Evolutionary conservation across 345 rosid species (phyloP), one percentile per base, ranked within the genome.

Genomic region (Populus alba): DNA sequence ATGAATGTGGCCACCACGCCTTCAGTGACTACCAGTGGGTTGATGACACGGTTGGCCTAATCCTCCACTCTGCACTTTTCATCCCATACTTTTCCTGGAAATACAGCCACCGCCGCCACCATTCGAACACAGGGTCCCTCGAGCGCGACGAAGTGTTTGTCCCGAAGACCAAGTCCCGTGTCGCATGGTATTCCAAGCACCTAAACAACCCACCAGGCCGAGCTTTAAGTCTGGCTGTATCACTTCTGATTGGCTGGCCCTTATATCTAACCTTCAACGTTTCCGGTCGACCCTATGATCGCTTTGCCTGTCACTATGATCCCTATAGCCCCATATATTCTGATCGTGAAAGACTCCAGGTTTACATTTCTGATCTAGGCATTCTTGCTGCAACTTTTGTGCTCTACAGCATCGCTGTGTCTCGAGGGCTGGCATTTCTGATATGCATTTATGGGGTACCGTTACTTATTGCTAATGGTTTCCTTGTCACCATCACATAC

Each of bases 31-130:
- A 93, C 83, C 96, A 92, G 5, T 93, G 92, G 97, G 88, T 93
- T 0, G 98, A 95, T 62, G 94, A 95, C 85, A 80, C 86, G 0
- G 95, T 95, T 17, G 99, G 99, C 77, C 88, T 93, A 23, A 45
- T 89, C 85, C 88, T 93, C 77, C 99, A 95, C 81, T 95, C 99
- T 2, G 78, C 71, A 68, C 94, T 95, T 80, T 88, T 93, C 18
- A 92, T 92, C 61, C 99, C 99, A n/a, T 93, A 91, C 89, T 95
- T 95, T 81, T 95, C 99, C 1, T 95, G 94, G 94, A 95, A 95
- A 53, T 86, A 89, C 70, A 95, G 98, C 81, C 99, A 95, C 61
- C 93, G 98, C 5, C 98, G 98, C 62, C 99, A 95, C 74, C 98
- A 95, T 68, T 92, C 97, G 43, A 95, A 95, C 81, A 95, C 94